A percentile compares a stretch with the other conserved stretches of the same genome.
Conservation (phyloP, 352 stramenopile genomes). For the Globisporangium alternatum region DNA sequence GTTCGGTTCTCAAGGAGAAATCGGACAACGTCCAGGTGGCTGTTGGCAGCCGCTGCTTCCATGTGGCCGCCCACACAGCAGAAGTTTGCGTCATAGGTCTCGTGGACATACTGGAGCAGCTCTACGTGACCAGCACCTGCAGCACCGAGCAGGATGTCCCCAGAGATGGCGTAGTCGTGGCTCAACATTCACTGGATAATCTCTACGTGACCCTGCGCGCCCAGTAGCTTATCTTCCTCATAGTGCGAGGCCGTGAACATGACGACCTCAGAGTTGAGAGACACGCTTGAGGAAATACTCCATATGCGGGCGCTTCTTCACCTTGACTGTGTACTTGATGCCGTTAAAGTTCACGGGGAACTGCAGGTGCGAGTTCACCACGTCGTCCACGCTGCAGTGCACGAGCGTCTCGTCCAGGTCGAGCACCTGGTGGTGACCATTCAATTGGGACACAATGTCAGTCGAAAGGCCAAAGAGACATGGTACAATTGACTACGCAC, state of each 20-base stretch:
- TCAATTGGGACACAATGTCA: not conserved
- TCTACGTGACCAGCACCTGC: not conserved
- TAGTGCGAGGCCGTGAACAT: constrained; percentile 97
- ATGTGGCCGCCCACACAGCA: constrained; percentile 8
- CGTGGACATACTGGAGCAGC: not conserved
- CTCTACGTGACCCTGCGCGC: not conserved
- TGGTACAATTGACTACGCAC: constrained; percentile 20
- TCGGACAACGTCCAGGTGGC: not conserved
- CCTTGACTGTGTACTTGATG: constrained; percentile 95
- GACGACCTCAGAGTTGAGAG: constrained; percentile 94
- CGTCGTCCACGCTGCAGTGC: constrained; percentile 97
- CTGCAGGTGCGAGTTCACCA: constrained; percentile 92
- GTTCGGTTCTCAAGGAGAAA: not conserved
- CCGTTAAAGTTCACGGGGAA: constrained; percentile 96
- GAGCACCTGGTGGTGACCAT: constrained; percentile 64
- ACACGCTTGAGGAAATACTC: constrained; percentile 94
- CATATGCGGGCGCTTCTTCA: constrained; percentile 95
- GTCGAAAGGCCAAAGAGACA: not conserved
- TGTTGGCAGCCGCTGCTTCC: not conserved
- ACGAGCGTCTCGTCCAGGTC: constrained; percentile 99
- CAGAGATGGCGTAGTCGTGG: not conserved
- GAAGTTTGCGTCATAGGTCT: not conserved
- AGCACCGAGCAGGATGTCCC: not conserved
- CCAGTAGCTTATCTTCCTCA: not conserved
- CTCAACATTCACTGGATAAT: not conserved